Conservation (phyloP, 139 green algal genomes). For the Micromonas commoda region DNA sequence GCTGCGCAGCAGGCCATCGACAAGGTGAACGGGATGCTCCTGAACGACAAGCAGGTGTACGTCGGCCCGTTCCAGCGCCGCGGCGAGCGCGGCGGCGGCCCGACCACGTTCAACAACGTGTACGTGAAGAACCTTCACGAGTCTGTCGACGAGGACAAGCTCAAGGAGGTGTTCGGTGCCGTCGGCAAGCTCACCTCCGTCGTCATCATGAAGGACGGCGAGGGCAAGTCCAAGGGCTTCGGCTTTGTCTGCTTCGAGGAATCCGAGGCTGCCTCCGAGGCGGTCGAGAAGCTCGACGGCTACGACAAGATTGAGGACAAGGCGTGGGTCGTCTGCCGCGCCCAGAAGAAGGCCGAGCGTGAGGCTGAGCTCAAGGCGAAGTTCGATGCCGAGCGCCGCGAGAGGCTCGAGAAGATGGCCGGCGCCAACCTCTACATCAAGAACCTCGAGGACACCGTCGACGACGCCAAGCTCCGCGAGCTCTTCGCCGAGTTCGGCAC, state of each 20-base stretch:
- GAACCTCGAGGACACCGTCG: conserved; percentile 52
- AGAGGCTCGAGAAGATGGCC: conserved; percentile 42
- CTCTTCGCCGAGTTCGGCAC: conserved; percentile 50
- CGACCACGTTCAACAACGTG: conserved; percentile 46
- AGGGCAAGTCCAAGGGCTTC: conserved; percentile 49
- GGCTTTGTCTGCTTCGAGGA: conserved; percentile 56
- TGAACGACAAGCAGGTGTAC: conserved; percentile 49
- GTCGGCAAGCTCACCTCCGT: conserved; percentile 39
- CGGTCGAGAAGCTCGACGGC: conserved; percentile 47
- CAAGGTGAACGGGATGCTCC: conserved; percentile 56
- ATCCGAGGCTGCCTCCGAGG: conserved; percentile 38
- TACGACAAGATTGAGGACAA: conserved; percentile 35
- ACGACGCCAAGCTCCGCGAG: conserved; percentile 48
- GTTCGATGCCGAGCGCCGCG: conserved; percentile 43
- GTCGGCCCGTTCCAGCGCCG: conserved; percentile 43
- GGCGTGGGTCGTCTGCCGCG: conserved; percentile 43
- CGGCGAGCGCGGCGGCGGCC: conserved; percentile 28
- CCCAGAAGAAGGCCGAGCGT: conserved; percentile 54
- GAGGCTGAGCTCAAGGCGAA: conserved; percentile 43
- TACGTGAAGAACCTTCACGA: conserved; percentile 54
- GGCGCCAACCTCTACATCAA: conserved; percentile 55
- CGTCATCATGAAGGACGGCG: conserved; percentile 38
- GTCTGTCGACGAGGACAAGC: conserved; percentile 37
- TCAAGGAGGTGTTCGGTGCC: conserved; percentile 36
- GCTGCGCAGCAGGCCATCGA: conserved; percentile 48